Percentiles rank a stretch among this genome's conserved stretches.
Conservation (phyloP, 768 basidiomycete genomes). For the Lactarius sanguifluus region DNA sequence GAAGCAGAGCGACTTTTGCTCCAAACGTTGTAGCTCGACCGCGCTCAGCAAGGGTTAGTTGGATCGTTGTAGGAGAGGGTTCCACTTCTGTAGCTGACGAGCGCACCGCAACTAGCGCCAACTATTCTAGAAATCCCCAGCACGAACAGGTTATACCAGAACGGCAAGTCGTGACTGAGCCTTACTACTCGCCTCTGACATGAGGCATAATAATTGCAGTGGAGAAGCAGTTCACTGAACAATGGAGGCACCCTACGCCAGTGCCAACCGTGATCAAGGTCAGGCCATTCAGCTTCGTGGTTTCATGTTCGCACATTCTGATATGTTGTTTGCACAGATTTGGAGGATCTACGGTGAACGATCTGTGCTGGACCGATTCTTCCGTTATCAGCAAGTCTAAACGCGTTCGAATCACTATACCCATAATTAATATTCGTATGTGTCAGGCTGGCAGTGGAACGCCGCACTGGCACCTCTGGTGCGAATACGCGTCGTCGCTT, state of each 20-base stretch:
- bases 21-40: slow-evolving; percentile 26
- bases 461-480: background rate
- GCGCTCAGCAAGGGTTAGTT: slow-evolving; percentile 23
- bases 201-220: slow-evolving; percentile 20
- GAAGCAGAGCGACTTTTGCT: slow-evolving; percentile 33
- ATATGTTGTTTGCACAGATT: slow-evolving; percentile 21
- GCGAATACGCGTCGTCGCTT: slow-evolving; percentile 34
- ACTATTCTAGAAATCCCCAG: slow-evolving; percentile 23
- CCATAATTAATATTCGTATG: background rate
- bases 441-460: slow-evolving; percentile 28
- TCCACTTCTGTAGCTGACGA: background rate
- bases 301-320: background rate
- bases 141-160: slow-evolving; percentile 15
- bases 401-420: background rate
- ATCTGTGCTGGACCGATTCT: slow-evolving; percentile 27
- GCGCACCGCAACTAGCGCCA: slow-evolving; percentile 17
- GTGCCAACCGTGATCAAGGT: slow-evolving; percentile 28
- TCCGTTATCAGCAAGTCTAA: slow-evolving; percentile 30
- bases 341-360: slow-evolving; percentile 31
- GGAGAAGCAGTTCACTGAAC: slow-evolving; percentile 26
- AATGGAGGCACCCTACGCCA: slow-evolving; percentile 31
- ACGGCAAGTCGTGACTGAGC: slow-evolving; percentile 17
- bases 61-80: background rate
- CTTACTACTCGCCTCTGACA: background rate
- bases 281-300: background rate